Evolutionary conservation across 306 rosid genomes (phyloP).

Genomic region (apple (Malus domestica)): ASM211411v1 NC_041797.1:34159001-34159500

Average conservation of each 20-base stretch:
- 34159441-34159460: no score
- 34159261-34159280: neutral
- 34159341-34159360: neutral
- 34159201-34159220: conserved; percentile 14
- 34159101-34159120: conserved; percentile 60
- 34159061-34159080: conserved; percentile 61
- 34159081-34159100: conserved; percentile 48
- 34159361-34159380: neutral
- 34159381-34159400: no score
- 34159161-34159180: conserved; percentile 6
- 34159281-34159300: neutral
- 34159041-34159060: conserved; percentile 64
- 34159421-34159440: no score
- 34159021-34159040: conserved; percentile 54
- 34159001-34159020: conserved; percentile 72
- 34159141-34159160: neutral
- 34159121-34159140: conserved; percentile 49
- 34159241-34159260: neutral
- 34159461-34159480: no score
- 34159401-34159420: no score
- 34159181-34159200: conserved; percentile 13
- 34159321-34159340: no score
- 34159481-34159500: no score
- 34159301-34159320: no score
- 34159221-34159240: neutral